Conservation (phyloP, 2,329 filamentous ascomycete species). For the Penicillium oxalicum region DNA sequence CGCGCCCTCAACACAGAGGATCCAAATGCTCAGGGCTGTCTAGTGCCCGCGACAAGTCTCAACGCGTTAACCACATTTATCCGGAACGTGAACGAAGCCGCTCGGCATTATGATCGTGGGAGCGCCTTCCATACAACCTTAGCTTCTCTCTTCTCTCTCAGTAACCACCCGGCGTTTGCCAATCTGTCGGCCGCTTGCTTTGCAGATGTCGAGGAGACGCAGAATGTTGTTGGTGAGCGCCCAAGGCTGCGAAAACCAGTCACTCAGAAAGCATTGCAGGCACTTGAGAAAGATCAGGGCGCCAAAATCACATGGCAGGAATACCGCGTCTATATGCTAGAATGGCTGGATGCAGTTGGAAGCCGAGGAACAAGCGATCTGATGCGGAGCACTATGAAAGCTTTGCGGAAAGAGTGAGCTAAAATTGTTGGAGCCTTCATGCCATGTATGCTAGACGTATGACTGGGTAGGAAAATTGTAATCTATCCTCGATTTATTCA, state of each 20-base stretch:
- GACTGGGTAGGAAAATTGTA: not conserved
- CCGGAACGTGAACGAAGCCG: constrained; percentile 31
- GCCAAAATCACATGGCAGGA: constrained; percentile 64
- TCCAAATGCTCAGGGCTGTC: constrained; percentile 52
- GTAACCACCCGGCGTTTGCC: constrained; percentile 42
- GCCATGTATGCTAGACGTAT: not conserved
- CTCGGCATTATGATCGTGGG: constrained; percentile 26
- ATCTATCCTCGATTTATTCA: not conserved
- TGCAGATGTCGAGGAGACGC: constrained; percentile 44
- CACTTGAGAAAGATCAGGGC: constrained; percentile 61
- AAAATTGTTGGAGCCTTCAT: not conserved
- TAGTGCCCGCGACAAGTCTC: constrained; percentile 45
- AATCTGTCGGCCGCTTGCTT: constrained; percentile 46
- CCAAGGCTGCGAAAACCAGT: constrained; percentile 49
- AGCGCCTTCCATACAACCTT: constrained; percentile 32
- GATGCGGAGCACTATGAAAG: constrained; percentile 77
- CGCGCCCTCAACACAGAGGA: constrained; percentile 64
- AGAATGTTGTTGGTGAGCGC: constrained; percentile 17
- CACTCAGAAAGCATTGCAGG: constrained; percentile 59
- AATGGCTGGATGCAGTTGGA: constrained; percentile 59
- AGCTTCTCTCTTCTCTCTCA: constrained; percentile 42
- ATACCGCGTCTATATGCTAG: constrained; percentile 67
- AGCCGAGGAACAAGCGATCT: constrained; percentile 62
- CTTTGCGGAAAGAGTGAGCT: constrained; percentile 50
- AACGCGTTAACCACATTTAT: constrained; percentile 40